phyloP scores from a whole-genome alignment of 345 rosid genomes.

The Dipteronia sinensis region DNA sequence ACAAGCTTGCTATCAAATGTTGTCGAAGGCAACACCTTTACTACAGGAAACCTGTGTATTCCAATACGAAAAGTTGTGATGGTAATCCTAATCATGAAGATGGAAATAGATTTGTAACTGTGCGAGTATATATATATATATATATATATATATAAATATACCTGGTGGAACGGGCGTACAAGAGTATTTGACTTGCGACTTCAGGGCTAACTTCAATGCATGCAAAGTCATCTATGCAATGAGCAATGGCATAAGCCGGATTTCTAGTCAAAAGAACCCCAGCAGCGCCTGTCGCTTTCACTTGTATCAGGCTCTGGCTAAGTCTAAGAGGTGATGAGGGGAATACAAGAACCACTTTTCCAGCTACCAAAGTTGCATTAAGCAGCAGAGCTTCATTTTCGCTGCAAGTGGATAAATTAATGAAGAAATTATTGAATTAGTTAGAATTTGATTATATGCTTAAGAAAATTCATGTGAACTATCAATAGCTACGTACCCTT shows the following conservation, averaged over 20 bases:
- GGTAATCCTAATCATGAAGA: background rate
- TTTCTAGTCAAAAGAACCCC: constrained; percentile 38
- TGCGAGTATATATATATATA: background rate
- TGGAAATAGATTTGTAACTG: background rate
- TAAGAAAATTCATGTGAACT: background rate
- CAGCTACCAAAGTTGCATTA: constrained; percentile 29
- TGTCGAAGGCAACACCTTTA: constrained; percentile 23
- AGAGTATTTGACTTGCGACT: constrained; percentile 35
- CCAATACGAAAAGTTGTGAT: background rate
- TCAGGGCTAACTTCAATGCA: constrained; percentile 36
- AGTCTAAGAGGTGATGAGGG: constrained; percentile 13
- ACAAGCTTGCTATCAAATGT: constrained; percentile 34
- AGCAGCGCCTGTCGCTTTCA: constrained; percentile 32
- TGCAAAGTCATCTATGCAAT: constrained; percentile 36
- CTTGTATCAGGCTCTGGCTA: constrained; percentile 22
- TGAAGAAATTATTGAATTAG: background rate
- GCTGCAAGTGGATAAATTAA: constrained; percentile 33
- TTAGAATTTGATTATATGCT: background rate
- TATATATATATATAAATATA: constrained; percentile 4
- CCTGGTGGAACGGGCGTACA: constrained; percentile 39
- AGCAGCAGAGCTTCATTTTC: constrained; percentile 35
- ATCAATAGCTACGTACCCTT: background rate
- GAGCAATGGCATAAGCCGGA: constrained; percentile 27
- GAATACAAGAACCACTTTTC: constrained; percentile 41
- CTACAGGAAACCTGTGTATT: constrained; percentile 20